phyloP scores from a whole-genome alignment of 177 flowering plant genomes.

The Vitis hybrid region DNA sequence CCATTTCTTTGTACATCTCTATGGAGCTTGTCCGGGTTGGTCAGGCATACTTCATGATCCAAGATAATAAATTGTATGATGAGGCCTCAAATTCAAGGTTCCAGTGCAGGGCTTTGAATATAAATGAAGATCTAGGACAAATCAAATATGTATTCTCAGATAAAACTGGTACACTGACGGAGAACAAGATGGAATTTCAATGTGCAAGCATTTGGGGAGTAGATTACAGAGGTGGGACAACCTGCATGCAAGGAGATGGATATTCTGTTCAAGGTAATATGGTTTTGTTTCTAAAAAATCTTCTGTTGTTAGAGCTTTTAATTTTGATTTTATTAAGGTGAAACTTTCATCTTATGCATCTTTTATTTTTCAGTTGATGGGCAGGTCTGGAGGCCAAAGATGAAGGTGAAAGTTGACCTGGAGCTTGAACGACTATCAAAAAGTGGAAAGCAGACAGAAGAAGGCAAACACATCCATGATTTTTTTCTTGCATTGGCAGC shows the following conservation, averaged over 20 bases:
- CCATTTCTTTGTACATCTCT: conserved; percentile 94
- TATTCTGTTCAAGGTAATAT: conserved; percentile 49
- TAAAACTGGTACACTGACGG: conserved; percentile 97
- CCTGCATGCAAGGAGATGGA: conserved; percentile 21
- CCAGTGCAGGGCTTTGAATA: conserved; percentile 94
- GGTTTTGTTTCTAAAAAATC: not conserved
- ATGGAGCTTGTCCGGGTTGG: conserved; percentile 98
- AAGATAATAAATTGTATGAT: conserved; percentile 63
- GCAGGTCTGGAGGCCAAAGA: conserved; percentile 64
- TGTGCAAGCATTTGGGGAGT: conserved; percentile 86
- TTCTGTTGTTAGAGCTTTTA: not conserved
- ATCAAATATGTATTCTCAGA: conserved; percentile 92
- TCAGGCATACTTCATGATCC: conserved; percentile 96
- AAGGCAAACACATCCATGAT: conserved; percentile 52
- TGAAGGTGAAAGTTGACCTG: conserved; percentile 67
- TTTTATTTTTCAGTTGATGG: conserved; percentile 52
- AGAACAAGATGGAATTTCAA: conserved; percentile 98
- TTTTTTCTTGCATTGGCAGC: conserved; percentile 96
- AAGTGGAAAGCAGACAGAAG: conserved; percentile 36
- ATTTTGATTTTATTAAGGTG: not conserved
- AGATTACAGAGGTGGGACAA: conserved; percentile 54
- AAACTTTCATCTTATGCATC: not conserved
- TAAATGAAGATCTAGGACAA: conserved; percentile 98
- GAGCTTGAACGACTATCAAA: conserved; percentile 51
- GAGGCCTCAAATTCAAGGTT: conserved; percentile 69